Evolutionary conservation across 2,329 filamentous ascomycete genomes (phyloP).

Genomic region (Stachybotrys chartarum): DNA sequence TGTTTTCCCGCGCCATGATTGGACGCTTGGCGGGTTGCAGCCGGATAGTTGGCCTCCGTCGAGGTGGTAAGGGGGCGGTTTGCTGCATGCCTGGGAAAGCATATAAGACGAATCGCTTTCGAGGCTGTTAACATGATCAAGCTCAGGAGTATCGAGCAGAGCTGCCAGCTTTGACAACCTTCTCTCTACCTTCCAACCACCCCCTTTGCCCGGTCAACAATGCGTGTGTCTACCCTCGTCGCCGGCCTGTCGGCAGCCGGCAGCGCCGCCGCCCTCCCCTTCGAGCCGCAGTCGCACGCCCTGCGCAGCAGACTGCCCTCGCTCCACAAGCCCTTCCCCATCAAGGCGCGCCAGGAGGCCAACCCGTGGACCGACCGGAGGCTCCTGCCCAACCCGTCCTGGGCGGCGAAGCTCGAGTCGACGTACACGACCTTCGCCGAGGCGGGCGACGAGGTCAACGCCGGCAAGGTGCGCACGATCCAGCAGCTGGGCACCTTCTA

Average conservation of each 20-base stretch:
- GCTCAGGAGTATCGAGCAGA: neutral
- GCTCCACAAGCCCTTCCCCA: neutral
- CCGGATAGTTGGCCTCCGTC: neutral
- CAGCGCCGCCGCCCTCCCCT: neutral
- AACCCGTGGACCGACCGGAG: conserved; percentile 41
- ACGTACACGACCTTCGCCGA: conserved; percentile 27
- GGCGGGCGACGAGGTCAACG: conserved; percentile 27
- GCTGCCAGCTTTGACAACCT: neutral
- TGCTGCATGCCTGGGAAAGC: neutral
- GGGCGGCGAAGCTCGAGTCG: conserved; percentile 31
- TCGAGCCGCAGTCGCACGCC: neutral
- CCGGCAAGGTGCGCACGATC: conserved; percentile 27
- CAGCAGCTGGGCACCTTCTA: conserved; percentile 34
- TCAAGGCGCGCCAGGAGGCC: conserved; percentile 2
- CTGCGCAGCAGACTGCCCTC: neutral
- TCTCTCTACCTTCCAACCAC: neutral
- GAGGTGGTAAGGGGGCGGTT: neutral
- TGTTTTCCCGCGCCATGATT: no score
- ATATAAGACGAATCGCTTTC: neutral
- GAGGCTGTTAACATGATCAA: no score
- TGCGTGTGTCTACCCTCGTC: neutral
- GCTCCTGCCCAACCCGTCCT: conserved; percentile 38
- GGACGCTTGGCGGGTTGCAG: neutral
- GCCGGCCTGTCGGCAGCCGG: neutral
- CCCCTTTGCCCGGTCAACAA: neutral